Conservation (phyloP, 2,329 filamentous ascomycete species). For the Coniochaeta sp. region DNA sequence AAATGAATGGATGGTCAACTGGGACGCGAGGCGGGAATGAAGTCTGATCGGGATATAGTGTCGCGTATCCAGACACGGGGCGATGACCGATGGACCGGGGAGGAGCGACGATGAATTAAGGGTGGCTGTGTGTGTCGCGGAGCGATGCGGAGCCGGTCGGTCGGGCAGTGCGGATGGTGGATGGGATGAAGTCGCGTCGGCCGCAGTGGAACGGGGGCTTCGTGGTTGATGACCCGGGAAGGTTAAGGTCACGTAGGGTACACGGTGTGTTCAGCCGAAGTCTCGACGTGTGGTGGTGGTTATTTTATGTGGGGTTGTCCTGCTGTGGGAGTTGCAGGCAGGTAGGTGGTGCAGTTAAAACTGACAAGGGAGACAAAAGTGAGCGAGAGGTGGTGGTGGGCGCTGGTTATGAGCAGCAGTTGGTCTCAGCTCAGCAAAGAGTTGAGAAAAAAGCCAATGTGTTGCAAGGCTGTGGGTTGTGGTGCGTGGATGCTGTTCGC, state of each 20-base stretch:
- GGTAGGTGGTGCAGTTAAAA: not conserved
- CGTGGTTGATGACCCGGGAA: not conserved
- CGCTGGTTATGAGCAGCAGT: no score
- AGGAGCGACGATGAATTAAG: not conserved
- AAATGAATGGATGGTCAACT: not conserved
- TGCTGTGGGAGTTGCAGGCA: not conserved
- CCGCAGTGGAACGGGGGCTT: constrained; percentile 1
- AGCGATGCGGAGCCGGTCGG: constrained; percentile 1
- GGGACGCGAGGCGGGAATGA: not conserved
- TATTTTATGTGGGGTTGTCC: constrained; percentile 1
- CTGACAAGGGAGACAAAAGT: not conserved
- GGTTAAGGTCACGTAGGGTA: not conserved
- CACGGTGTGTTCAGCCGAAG: constrained; percentile 3
- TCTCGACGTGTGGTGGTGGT: not conserved
- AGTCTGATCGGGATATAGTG: not conserved
- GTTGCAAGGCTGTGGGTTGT: constrained; percentile 16
- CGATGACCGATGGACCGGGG: not conserved
- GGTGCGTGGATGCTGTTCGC: constrained; percentile 34
- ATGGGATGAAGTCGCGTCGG: not conserved
- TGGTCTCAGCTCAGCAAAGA: constrained; percentile 21
- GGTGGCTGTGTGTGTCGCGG: not conserved
- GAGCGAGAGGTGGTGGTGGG: not conserved
- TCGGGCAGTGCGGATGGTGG: not conserved
- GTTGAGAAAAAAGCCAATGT: constrained; percentile 30
- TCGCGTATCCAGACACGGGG: not conserved